Evolutionary conservation across 768 basidiomycete species (phyloP).

Genomic region (Termitomyces sp.): DNA sequence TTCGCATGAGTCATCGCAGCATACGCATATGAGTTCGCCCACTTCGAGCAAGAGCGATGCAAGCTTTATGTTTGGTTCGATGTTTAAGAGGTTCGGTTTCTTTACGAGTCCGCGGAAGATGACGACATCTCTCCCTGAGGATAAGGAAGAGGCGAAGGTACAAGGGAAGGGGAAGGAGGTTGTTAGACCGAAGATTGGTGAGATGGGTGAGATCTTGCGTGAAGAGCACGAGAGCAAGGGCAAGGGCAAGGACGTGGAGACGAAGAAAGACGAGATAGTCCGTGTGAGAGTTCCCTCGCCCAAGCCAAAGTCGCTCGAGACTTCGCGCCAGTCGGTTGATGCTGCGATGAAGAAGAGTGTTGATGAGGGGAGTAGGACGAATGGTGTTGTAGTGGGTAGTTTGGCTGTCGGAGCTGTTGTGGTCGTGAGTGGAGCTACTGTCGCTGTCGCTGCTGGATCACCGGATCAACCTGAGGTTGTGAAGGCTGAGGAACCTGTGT

Average conservation of each 20-base stretch:
- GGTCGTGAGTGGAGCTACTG: conserved; percentile 16
- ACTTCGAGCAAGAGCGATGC: conserved; percentile 37
- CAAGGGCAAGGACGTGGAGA: neutral
- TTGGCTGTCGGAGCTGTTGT: conserved; percentile 15
- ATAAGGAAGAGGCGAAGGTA: conserved; percentile 22
- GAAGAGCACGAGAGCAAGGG: conserved; percentile 38
- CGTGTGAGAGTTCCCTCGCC: conserved; percentile 24
- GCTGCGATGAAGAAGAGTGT: conserved; percentile 13
- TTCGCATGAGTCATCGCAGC: conserved; percentile 11
- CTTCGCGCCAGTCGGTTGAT: conserved; percentile 15
- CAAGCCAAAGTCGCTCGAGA: conserved; percentile 23
- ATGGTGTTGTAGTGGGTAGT: conserved; percentile 11
- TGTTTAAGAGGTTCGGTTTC: conserved; percentile 62
- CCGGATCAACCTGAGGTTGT: neutral
- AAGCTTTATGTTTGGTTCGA: conserved; percentile 35
- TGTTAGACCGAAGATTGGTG: conserved; percentile 40
- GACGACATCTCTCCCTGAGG: conserved; percentile 18
- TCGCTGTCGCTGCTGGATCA: conserved; percentile 4
- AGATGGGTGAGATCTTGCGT: conserved; percentile 64
- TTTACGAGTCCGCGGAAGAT: conserved; percentile 36
- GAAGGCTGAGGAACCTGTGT: neutral
- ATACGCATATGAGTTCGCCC: conserved; percentile 31
- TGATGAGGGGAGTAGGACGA: conserved; percentile 6
- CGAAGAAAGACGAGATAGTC: conserved; percentile 12
- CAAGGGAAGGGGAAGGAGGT: conserved; percentile 24